Evolutionary conservation across 768 basidiomycete species (phyloP), one percentile per base, ranked within the genome.

Genomic region (Leccinum uliginosum): DNA sequence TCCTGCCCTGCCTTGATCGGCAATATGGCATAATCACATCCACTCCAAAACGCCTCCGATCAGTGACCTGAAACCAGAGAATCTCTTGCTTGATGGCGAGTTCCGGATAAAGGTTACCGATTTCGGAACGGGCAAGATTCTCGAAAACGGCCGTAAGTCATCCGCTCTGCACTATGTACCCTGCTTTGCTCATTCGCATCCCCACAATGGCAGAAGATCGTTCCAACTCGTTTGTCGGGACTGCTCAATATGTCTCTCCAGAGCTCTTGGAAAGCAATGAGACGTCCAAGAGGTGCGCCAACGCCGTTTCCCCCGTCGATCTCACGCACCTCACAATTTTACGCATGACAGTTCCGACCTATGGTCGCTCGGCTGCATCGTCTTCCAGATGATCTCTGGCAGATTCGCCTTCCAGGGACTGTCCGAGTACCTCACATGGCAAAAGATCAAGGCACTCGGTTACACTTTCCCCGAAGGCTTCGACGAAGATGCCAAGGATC

Each of bases 361-460:
- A 11, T 99, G 96, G 96, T 91, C 94, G 5, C 79, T 97, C 23
- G 97, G 94, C 2, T 98, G 96, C 72, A 87, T 98, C 45, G 72
- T 98, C n/a, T 98, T 84, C 73, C 95, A 98, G 71, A 87, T 98
- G 79, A 85, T 98, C 51, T 83, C 89, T 11, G 96, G 95, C 38
- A 83, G 83, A 43, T 95, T 94, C 62, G 90, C 94, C 2, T 99
- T 99, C 76, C 83, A 90, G 60, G 94, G 89, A 4, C 77, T 86
- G 6, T 93, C 94, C 1, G 93, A 98, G 58, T 98, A 95, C 67
- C 83, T 97, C 57, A 97, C 90, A 29, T 95, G 93, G 83, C 88
- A 97, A 67, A 93, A 93, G 75, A 91, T 98, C 73, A 89, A 94
- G 73, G 80, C 84, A 44, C 77, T 91, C 47, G 89, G 96, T 46